phyloP scores from a whole-genome alignment of 2,329 filamentous ascomycete genomes.

The Ophiostoma quercus region DNA sequence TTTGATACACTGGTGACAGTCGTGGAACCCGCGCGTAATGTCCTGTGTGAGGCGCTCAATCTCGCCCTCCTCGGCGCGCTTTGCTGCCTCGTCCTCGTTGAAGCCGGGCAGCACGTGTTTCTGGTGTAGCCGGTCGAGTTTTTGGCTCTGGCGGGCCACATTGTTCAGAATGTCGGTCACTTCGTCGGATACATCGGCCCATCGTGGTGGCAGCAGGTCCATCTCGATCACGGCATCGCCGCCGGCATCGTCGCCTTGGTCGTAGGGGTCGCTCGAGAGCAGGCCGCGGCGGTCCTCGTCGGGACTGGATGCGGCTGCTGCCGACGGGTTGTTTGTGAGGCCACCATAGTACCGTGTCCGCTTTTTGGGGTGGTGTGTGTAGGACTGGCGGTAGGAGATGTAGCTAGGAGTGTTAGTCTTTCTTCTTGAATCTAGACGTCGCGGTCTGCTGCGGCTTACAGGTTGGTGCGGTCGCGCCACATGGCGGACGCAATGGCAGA shows the following conservation, averaged over 20 bases:
- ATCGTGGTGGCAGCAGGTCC: conserved; percentile 90
- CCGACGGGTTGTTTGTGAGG: conserved; percentile 32
- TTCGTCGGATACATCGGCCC: conserved; percentile 93
- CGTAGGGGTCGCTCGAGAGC: conserved; percentile 71
- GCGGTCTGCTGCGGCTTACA: conserved; percentile 54
- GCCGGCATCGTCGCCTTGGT: conserved; percentile 65
- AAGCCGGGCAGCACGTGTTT: conserved; percentile 96
- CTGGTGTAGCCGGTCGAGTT: conserved; percentile 87
- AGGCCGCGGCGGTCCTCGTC: conserved; percentile 66
- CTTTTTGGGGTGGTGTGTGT: conserved; percentile 87
- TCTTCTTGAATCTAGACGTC: not conserved
- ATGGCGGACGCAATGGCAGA: conserved; percentile 58
- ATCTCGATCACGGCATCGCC: conserved; percentile 97
- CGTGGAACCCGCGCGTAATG: conserved; percentile 83
- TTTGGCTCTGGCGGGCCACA: conserved; percentile 76
- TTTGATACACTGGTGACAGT: conserved; percentile 84
- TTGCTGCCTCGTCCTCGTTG: conserved; percentile 79
- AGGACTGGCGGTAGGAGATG: conserved; percentile 98
- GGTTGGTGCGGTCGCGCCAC: conserved; percentile 99
- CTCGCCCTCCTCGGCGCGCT: conserved; percentile 77
- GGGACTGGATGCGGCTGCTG: conserved; percentile 46
- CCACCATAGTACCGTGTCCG: conserved; percentile 61
- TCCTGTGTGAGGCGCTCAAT: conserved; percentile 88
- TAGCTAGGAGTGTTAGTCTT: conserved; percentile 57
- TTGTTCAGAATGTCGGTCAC: conserved; percentile 76